Evolutionary conservation across 345 rosid genomes (phyloP), one percentile per base, ranked within the genome.

Genomic region (Eucalyptus regnans): DNA sequence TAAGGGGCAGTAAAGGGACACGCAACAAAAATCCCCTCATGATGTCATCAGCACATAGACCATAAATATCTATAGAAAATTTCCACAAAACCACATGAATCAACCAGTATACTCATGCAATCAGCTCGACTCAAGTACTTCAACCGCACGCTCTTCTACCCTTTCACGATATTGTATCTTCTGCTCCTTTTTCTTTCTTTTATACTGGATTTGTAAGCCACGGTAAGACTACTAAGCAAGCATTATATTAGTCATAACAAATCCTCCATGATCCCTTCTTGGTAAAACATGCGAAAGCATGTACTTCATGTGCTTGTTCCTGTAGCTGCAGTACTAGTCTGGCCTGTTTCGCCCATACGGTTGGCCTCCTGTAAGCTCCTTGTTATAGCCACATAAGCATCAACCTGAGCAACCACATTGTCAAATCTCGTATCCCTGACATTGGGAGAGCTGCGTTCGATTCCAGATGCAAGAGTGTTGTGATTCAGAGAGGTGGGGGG

Each of bases 201-300:
- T 51, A 31, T 43, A 37, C 83, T 37, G 83, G 83, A 76, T 76
- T 11, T 76, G 83, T 37, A 76, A 41, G 83, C 83, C 83, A 41
- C 29, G 27, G 83, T 20, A 20, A 76, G 83, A 76, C 97, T 96
- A 96, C 46, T 37, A 76, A 76, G 83, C 83, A 76, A 76, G 83
- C 83, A 76, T 76, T 37, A 76, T 20, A 76, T 76, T 43, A 76
- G 48, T 76, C 83, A 41, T 37, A 76, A 18, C 48, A 76, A 76
- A 76, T 76, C 48, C 83, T 41, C 5, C 5, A 76, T 6, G 48
- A 20, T 41, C 83, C 83, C 68, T 49, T 58, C 76, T 43, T 87
- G 79, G 50, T 12, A 87, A 58, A 58, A 54, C 49, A 41, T 87
- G 76, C 3, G 20, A 1, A 43, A 87, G 71, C 88, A 43, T 87